These are phyloP conservation scores for Plasmodium falciparum DNA, from an alignment of 169 alveolate species.

Conservation along the genomic window DNA sequence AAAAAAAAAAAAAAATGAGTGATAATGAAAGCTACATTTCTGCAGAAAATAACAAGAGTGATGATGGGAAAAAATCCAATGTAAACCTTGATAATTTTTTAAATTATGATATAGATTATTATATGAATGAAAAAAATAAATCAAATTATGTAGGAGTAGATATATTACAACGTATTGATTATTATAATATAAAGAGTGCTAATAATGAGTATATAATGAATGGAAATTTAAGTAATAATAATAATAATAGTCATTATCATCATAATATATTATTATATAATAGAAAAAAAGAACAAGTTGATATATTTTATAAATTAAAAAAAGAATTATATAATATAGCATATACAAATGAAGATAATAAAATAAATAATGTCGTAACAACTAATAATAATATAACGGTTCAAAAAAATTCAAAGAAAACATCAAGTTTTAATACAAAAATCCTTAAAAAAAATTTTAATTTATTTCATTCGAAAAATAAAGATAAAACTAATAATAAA, in stretches of 20 bases:
- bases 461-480: neutral
- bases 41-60: slow-evolving; percentile 25
- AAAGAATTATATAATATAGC: slow-evolving; percentile 46
- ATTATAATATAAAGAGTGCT: slow-evolving; percentile 16
- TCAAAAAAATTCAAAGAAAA: neutral
- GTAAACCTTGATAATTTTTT: slow-evolving; percentile 39
- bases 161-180: slow-evolving; percentile 28
- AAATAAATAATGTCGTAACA: neutral
- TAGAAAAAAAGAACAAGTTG: slow-evolving; percentile 25
- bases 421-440: neutral
- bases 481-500: slow-evolving; percentile 6
- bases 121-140: slow-evolving; percentile 23
- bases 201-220: neutral
- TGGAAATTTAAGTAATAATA: slow-evolving; percentile 12
- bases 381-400: neutral
- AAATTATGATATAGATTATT: slow-evolving; percentile 39
- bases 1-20: slow-evolving; percentile 22
- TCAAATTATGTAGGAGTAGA: slow-evolving; percentile 39
- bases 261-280: slow-evolving; percentile 3
- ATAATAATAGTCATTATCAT: neutral
- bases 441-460: neutral
- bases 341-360: slow-evolving; percentile 24
- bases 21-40: slow-evolving; percentile 47
- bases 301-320: slow-evolving; percentile 28
- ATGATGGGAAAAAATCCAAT: neutral